Evolutionary conservation across 1,139 yeast species (phyloP), one percentile per base, ranked within the genome.

Genomic region (Torulaspora pretoriensis): DNA sequence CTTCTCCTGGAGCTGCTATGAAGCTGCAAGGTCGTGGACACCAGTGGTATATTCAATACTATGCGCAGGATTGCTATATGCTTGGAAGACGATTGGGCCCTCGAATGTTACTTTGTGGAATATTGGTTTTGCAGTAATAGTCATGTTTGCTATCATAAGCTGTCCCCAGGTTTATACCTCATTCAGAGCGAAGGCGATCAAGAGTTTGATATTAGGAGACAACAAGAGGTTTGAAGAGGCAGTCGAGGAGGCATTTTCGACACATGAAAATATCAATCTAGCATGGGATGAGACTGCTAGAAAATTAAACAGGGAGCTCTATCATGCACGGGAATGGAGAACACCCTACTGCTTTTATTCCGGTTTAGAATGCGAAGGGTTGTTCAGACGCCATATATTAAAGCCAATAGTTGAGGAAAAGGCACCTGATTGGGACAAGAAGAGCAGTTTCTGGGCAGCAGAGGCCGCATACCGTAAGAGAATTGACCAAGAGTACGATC

Each of bases 331-430:
- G 1, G 17, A 33, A 8, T 46, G 42, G 39, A 40, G 26, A 32
- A 41, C 42, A 3, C 42, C 37, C 6, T 39, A 39, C 25, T 39
- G 31, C 31, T 25, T 32, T 10, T 39, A 19, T 22, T 24, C 16
- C 3, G 32, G 42, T 24, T 4, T 10, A 1, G 22, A 25, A 24
- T 39, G 36, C 14, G 33, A 27, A 3, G 13, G 9, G 9, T 22
- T 12, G 12, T 28, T 39, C 22, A 19, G 22, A 19, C 22, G 22
- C 7, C 5, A 19, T 6, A 5, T 19, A 4, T 19, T 19, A 7
- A 19, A 19, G 5, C 22, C 22, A 19, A 19, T 19, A 4, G 3
- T 19, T 5, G 22, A 19, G 22, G 7, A 19, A 19, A 19, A 19
- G 7, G 22, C 22, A 4, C 7, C 22, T 19, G 22, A 19, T 5